phyloP scores from a whole-genome alignment of 23 red algal genomes.

The Gracilaria domingensis region DNA sequence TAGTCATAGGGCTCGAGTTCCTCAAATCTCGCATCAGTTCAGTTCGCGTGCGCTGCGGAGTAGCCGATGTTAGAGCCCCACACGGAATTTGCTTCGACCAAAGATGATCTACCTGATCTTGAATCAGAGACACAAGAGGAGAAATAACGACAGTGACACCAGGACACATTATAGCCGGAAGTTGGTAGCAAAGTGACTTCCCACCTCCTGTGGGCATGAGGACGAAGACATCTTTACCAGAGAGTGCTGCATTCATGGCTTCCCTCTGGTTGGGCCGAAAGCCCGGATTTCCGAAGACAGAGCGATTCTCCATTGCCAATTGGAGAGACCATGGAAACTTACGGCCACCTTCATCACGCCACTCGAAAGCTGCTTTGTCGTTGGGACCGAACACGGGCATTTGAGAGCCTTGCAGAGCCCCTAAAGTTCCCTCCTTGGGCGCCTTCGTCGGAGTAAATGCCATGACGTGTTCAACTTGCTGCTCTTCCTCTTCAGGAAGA shows the following conservation, averaged over 20 bases:
- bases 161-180: conserved; percentile 68
- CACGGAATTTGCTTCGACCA: conserved; percentile 75
- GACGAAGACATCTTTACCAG: conserved; percentile 93
- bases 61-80: conserved; percentile 78
- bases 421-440: conserved; percentile 46
- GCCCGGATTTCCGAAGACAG: conserved; percentile 77
- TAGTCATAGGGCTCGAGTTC: conserved; percentile 56
- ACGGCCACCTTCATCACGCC: conserved; percentile 32
- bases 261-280: conserved; percentile 95
- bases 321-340: conserved; percentile 79
- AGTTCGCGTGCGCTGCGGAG: conserved; percentile 35
- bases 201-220: conserved; percentile 99
- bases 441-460: conserved; percentile 74
- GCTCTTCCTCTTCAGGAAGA: not conserved
- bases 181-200: conserved; percentile 98
- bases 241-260: conserved; percentile 95
- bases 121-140: conserved; percentile 96
- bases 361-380: conserved; percentile 36
- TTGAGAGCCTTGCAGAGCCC: conserved; percentile 64
- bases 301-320: conserved; percentile 69
- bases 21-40: conserved; percentile 86
- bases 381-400: conserved; percentile 6
- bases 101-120: conserved; percentile 93
- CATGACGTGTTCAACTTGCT: conserved; percentile 41
- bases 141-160: conserved; percentile 97